A percentile compares a stretch with the other conserved stretches of the same genome.
These are phyloP conservation scores for Naganishia cerealis DNA, from an alignment of 1,284 basidiomycete genomes.

Conservation along the genomic window DNA sequence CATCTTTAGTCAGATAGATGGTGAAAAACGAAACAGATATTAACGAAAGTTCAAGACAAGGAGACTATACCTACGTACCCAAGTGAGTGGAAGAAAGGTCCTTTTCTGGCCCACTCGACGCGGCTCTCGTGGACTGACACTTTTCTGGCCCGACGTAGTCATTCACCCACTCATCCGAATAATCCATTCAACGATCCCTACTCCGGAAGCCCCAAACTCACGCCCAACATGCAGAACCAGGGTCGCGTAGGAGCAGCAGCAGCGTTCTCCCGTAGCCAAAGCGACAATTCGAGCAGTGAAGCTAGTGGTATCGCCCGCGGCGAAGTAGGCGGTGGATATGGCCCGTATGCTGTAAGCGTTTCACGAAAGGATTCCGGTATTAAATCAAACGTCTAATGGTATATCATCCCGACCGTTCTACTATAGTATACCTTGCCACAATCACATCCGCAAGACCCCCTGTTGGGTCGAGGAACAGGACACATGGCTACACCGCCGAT, in stretches of 20 bases:
- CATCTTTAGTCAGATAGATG: not conserved
- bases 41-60: slow-evolving; percentile 21
- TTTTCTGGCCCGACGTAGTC: not conserved
- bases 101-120: not conserved
- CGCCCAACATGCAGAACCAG: slow-evolving; percentile 15
- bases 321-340: slow-evolving; percentile 32
- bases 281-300: slow-evolving; percentile 31
- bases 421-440: slow-evolving; percentile 31
- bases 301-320: slow-evolving; percentile 32
- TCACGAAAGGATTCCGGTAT: not conserved
- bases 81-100: slow-evolving; percentile 1
- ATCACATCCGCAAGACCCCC: slow-evolving; percentile 18
- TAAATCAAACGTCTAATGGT: not conserved
- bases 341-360: slow-evolving; percentile 35
- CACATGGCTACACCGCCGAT: slow-evolving; percentile 17
- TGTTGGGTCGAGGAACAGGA: slow-evolving; percentile 16
- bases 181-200: slow-evolving; percentile 23
- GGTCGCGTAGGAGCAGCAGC: not conserved
- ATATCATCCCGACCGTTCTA: not conserved
- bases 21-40: slow-evolving; percentile 12
- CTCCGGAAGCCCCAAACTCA: not conserved
- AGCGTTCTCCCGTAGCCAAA: slow-evolving; percentile 13
- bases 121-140: not conserved
- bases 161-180: slow-evolving; percentile 15
- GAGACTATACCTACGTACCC: slow-evolving; percentile 27